Evolutionary conservation across 208 protist genomes (phyloP), one percentile per base, ranked within the genome.

Genomic region (Leishmania major): DNA sequence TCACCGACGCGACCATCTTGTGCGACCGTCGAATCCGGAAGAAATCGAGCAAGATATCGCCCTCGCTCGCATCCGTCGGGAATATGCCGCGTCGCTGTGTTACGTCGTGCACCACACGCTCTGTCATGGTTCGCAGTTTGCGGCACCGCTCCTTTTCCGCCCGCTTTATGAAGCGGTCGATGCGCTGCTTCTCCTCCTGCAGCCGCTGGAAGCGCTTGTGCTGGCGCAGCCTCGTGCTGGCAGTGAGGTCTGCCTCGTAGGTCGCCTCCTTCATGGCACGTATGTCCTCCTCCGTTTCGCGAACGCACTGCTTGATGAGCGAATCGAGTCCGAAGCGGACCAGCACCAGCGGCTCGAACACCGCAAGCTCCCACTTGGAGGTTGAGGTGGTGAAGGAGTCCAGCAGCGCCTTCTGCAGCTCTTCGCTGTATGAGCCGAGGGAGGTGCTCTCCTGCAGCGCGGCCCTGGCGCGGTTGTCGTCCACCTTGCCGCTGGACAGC

Each of bases 291-390:
- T 90, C 81, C 7, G 95, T 95, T 83, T 97, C 93, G 51, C 89
- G 84, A 72, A 95, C 80, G 74, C 88, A 95, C 77, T 86, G 78
- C 77, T 91, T 84, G 53, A 97, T 75, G 15, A 96, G 74, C 13
- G 80, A 81, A 31, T 88, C 87, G 0, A 97, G 84, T 0, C 95
- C 95, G 28, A 94, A 75, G 67, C 95, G 95, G 19, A 95, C 40
- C 53, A 97, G 81, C 28, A 96, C 82, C 8, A 97, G 86, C 8
- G 93, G 95, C 28, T 90, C 90, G 73, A 85, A 79, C 11, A 97
- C 62, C 11, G 88, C 53, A 15, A 95, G 77, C 53, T 95, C 87
- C 93, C 94, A 97, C 59, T 85, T 84, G 22, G 87, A 91, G n/a
- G 84, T 85, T n/a, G 89, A 92, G 78, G 83, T 85, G 17, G 84